These are phyloP conservation scores for Colletotrichum costaricense DNA, from an alignment of 2,329 filamentous ascomycete species.

Conservation along the genomic window DNA sequence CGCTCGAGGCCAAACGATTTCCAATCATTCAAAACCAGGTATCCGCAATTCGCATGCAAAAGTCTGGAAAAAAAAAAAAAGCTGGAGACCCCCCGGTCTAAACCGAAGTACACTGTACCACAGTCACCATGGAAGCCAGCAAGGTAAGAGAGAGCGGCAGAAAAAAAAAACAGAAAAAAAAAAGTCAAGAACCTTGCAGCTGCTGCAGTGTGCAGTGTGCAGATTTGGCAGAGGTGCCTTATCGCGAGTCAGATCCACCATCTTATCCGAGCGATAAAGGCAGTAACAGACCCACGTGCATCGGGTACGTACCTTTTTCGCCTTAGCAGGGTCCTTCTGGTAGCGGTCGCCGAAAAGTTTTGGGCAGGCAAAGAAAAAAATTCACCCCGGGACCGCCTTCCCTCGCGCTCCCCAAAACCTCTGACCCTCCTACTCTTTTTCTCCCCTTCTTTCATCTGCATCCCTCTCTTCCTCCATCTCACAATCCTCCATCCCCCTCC, in stretches of 20 bases:
- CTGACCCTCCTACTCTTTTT: conserved; percentile 22
- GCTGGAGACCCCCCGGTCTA: conserved; percentile 5
- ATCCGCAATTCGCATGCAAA: conserved; percentile 11
- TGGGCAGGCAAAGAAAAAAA: conserved; percentile 32
- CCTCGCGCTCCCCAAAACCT: conserved; percentile 31
- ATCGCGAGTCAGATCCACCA: conserved; percentile 33
- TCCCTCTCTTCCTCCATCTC: conserved; percentile 33
- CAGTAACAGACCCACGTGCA: conserved; percentile 8
- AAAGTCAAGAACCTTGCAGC: conserved; percentile 20
- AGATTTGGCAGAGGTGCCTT: conserved; percentile 23
- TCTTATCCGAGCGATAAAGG: conserved; percentile 23
- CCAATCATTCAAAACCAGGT: not conserved
- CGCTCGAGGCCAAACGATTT: conserved; percentile 12
- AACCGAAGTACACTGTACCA: not conserved
- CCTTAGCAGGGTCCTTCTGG: conserved; percentile 29
- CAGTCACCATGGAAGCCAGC: not conserved
- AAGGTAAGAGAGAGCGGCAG: not conserved
- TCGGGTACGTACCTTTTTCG: conserved; percentile 29
- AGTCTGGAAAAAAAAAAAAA: not conserved
- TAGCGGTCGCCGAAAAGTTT: conserved; percentile 32
- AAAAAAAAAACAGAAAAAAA: too few relatives aligned
- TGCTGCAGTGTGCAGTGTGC: not conserved
- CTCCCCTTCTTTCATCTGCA: conserved; percentile 23
- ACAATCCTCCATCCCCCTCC: conserved; percentile 17
- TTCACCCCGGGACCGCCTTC: conserved; percentile 29